Conservation (phyloP, 2,329 filamentous ascomycete species). For the Juglanconis juglandina region DNA sequence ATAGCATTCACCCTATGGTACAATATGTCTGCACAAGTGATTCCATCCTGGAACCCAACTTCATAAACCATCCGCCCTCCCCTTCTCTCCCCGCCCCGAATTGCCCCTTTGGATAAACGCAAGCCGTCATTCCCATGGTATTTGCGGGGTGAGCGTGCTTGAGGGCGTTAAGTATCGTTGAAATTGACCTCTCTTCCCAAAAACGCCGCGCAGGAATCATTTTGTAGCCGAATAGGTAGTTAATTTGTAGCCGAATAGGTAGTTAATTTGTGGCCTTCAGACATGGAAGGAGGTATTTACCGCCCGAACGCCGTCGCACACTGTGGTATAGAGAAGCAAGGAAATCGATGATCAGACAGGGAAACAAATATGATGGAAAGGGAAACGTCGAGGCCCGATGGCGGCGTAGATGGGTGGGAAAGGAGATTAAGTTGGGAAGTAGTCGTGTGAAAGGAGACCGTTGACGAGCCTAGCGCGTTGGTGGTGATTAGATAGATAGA, state of each 20-base stretch:
- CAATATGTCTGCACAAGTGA: background rate
- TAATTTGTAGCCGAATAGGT: background rate
- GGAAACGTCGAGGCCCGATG: background rate
- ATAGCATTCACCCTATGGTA: background rate
- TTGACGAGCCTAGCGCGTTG: slow-evolving; percentile 1
- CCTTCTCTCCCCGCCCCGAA: background rate
- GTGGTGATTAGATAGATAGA: slow-evolving; percentile 8
- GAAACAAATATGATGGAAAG: background rate
- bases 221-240: background rate
- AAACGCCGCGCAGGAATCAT: slow-evolving; percentile 3
- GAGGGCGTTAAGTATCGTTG: background rate
- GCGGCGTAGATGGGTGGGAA: background rate
- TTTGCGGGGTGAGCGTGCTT: too few relatives aligned
- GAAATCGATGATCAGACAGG: background rate
- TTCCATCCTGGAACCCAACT: background rate
- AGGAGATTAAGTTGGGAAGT: background rate
- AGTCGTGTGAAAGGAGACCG: background rate
- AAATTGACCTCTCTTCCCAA: background rate
- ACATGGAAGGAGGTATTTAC: background rate
- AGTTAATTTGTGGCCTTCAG: background rate
- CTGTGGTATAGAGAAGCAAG: background rate
- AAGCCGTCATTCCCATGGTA: background rate
- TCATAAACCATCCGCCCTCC: background rate
- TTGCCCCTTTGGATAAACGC: background rate
- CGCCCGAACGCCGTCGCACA: slow-evolving; percentile 8